Evolutionary conservation across 805 yeast genomes (phyloP).

Genomic region (Ogataea nonfermentans): DNA sequence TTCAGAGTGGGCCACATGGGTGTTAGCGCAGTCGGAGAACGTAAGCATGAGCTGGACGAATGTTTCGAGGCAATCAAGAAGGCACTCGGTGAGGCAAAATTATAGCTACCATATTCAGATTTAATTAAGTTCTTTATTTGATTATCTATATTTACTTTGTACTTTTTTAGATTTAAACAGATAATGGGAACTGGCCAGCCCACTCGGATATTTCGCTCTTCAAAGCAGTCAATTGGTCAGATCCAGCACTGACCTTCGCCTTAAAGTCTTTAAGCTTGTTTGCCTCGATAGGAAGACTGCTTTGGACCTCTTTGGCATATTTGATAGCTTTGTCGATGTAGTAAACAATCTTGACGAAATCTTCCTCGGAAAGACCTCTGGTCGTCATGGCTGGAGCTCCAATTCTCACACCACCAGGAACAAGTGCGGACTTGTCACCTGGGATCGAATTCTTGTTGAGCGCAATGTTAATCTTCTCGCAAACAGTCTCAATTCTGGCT

Average conservation of each 20-base stretch:
- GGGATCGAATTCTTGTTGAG: conserved; percentile 97
- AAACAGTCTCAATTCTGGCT: conserved; percentile 93
- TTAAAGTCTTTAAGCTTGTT: conserved; percentile 96
- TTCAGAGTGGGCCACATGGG: conserved; percentile 98
- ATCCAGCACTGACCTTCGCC: conserved; percentile 69
- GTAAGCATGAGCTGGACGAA: conserved; percentile 51
- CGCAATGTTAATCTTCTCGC: conserved; percentile 93
- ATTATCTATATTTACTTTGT: conserved; percentile 24
- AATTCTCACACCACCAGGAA: conserved; percentile 95
- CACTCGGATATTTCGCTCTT: conserved; percentile 81
- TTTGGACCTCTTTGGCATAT: conserved; percentile 74
- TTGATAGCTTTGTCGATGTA: conserved; percentile 79
- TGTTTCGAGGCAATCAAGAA: conserved; percentile 47
- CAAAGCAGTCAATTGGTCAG: conserved; percentile 62
- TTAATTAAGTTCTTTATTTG: neutral
- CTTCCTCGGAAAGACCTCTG: conserved; percentile 89
- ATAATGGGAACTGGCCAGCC: conserved; percentile 85
- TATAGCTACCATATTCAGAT: conserved; percentile 12
- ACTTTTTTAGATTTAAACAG: conserved; percentile 41
- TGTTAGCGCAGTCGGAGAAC: conserved; percentile 58
- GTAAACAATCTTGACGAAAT: conserved; percentile 74
- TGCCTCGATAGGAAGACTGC: conserved; percentile 82
- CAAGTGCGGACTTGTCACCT: conserved; percentile 94
- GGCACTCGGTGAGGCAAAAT: conserved; percentile 29
- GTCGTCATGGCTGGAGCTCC: conserved; percentile 99